phyloP scores from a whole-genome alignment of 208 protist genomes.

The Crithidia mellificae region DNA sequence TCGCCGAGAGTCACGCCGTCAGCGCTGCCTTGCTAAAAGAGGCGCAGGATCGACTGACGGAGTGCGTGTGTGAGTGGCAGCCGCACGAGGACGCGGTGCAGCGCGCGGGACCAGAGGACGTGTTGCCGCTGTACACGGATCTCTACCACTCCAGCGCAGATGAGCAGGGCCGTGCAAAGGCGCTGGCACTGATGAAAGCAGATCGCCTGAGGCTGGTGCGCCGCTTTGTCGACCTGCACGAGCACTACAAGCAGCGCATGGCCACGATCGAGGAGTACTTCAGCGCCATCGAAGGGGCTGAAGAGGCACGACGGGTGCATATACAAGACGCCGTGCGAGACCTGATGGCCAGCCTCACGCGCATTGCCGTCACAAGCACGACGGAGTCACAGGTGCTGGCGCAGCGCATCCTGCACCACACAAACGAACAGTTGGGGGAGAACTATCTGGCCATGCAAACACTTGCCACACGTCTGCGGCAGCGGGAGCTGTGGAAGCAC shows the following conservation, averaged over 20 bases:
- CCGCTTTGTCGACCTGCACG: slow-evolving; percentile 40
- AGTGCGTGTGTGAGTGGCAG: slow-evolving; percentile 40
- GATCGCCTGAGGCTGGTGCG: slow-evolving; percentile 59
- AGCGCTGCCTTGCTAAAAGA: slow-evolving; percentile 32
- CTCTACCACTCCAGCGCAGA: slow-evolving; percentile 36
- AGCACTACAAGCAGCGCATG: slow-evolving; percentile 41
- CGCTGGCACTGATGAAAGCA: slow-evolving; percentile 42
- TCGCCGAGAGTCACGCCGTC: slow-evolving; percentile 52
- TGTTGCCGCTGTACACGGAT: slow-evolving; percentile 44
- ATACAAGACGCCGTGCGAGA: slow-evolving; percentile 49
- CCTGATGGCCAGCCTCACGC: slow-evolving; percentile 63
- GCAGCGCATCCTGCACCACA: slow-evolving; percentile 75
- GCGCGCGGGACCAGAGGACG: slow-evolving; percentile 22
- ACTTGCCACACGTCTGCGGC: slow-evolving; percentile 60
- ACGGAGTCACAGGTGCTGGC: slow-evolving; percentile 76
- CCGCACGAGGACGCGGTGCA: slow-evolving; percentile 26
- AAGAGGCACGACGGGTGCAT: slow-evolving; percentile 47
- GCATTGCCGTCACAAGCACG: slow-evolving; percentile 74
- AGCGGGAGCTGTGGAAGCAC: slow-evolving; percentile 71
- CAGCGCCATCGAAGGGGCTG: slow-evolving; percentile 38
- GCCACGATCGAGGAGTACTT: slow-evolving; percentile 41
- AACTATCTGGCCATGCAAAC: slow-evolving; percentile 59
- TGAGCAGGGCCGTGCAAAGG: slow-evolving; percentile 37
- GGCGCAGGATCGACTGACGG: slow-evolving; percentile 43
- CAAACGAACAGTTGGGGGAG: slow-evolving; percentile 64